phyloP scores from a whole-genome alignment of 2,329 filamentous ascomycete genomes.

The Phyllosticta capitalensis region DNA sequence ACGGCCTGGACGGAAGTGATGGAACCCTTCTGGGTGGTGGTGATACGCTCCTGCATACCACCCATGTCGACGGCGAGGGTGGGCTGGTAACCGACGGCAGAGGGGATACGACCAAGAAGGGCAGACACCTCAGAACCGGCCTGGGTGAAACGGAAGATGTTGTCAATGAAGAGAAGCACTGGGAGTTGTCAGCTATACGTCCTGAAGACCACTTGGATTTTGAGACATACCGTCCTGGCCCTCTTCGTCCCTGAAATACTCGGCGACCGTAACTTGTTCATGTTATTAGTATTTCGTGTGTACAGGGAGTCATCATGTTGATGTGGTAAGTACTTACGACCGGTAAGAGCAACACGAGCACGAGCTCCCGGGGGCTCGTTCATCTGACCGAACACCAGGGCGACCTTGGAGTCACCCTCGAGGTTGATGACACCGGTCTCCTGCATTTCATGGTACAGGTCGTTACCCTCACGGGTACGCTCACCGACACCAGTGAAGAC shows the following conservation, averaged over 20 bases:
- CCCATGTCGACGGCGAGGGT: conserved; percentile 98
- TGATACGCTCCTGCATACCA: conserved; percentile 99
- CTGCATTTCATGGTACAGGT: conserved; percentile 99
- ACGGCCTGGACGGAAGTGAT: conserved; percentile 99
- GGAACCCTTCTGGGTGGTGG: conserved; percentile 98
- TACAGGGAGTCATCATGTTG: too few species aligned
- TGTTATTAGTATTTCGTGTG: too few species aligned
- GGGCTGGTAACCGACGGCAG: conserved; percentile 99
- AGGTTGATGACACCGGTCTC: conserved; percentile 99
- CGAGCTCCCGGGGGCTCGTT: conserved; percentile 99
- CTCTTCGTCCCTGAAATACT: conserved; percentile 72
- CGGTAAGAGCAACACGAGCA: conserved; percentile 98
- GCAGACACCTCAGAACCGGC: conserved; percentile 99
- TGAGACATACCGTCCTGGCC: conserved; percentile 71
- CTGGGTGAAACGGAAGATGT: conserved; percentile 99
- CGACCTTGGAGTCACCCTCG: conserved; percentile 98
- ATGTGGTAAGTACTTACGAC: conserved; percentile 27
- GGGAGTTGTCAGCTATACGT: conserved; percentile 19
- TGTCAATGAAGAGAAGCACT: conserved; percentile 99
- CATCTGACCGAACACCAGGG: conserved; percentile 99
- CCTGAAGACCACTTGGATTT: neutral
- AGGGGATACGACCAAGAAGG: conserved; percentile 97
- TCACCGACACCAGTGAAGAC: conserved; percentile 99
- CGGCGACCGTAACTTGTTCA: conserved; percentile 50
- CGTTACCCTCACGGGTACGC: conserved; percentile 99